phyloP scores from a whole-genome alignment of 495 filamentous ascomycete genomes.

The Aspergillus sclerotiicarbonarius region DNA sequence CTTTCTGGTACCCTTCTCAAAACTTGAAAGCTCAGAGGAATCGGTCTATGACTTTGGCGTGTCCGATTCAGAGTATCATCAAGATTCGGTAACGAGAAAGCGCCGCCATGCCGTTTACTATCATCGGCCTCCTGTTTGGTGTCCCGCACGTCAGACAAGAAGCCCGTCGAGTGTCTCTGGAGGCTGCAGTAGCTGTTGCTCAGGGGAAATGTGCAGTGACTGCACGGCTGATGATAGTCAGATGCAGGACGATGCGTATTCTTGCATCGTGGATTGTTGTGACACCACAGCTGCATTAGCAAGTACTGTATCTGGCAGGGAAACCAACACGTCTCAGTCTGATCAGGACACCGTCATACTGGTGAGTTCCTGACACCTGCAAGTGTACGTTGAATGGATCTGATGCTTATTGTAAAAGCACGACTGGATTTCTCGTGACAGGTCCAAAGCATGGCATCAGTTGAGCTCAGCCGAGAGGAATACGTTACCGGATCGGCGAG shows the following conservation, averaged over 20 bases:
- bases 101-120: conserved; percentile 33
- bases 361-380: conserved; percentile 3
- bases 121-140: conserved; percentile 32
- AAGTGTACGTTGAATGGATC: neutral
- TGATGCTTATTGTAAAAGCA: neutral
- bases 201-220: neutral
- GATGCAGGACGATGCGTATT: neutral
- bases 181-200: neutral
- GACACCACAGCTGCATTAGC: conserved; percentile 4
- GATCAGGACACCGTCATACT: conserved; percentile 14
- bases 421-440: neutral
- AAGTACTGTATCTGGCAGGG: neutral
- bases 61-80: conserved; percentile 7
- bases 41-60: conserved; percentile 4
- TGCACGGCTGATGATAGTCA: neutral
- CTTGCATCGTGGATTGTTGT: neutral
- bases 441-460: neutral
- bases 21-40: neutral
- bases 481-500: neutral
- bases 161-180: conserved; percentile 13
- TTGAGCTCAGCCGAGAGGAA: neutral
- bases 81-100: conserved; percentile 21
- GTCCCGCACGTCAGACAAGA: conserved; percentile 9
- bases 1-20: conserved; percentile 1
- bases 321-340: conserved; percentile 6